Conservation (phyloP, 2,329 filamentous ascomycete species). For the Diplocarpon mali region DNA sequence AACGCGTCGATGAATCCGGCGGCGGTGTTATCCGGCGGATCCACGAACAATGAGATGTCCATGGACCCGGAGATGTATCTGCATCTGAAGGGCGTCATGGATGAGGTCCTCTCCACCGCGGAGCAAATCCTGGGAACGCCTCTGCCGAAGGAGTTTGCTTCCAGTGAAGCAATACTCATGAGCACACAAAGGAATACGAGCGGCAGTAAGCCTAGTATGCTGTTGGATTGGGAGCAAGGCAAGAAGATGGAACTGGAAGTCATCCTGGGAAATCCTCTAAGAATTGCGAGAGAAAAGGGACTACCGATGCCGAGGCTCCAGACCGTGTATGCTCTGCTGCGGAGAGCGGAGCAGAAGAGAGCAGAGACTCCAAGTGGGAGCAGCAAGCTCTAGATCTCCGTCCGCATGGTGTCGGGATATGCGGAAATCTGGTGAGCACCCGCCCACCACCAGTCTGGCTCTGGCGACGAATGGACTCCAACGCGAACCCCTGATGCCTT, state of each 20-base stretch:
- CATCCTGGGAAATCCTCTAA: conserved; percentile 43
- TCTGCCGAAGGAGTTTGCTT: conserved; percentile 49
- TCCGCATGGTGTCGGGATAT: too few species aligned
- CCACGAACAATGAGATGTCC: conserved; percentile 55
- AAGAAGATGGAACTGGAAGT: conserved; percentile 45
- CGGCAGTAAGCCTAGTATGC: conserved; percentile 45
- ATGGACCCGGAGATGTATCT: conserved; percentile 48
- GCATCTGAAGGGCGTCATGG: conserved; percentile 56
- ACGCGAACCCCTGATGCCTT: too few species aligned
- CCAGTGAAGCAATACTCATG: conserved; percentile 48
- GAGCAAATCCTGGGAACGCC: conserved; percentile 50
- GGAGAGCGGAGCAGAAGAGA: conserved; percentile 37
- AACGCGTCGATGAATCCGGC: conserved; percentile 67
- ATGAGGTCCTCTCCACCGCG: conserved; percentile 55
- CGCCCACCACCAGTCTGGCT: too few species aligned
- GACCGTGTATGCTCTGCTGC: conserved; percentile 42
- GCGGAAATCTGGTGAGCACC: too few species aligned
- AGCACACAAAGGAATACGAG: conserved; percentile 52
- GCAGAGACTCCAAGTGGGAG: conserved; percentile 6
- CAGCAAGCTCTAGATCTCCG: conserved; percentile 13
- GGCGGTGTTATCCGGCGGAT: conserved; percentile 53
- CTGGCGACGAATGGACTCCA: too few species aligned
- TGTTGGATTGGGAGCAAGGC: conserved; percentile 41
- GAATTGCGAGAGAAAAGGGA: conserved; percentile 38
- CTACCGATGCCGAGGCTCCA: conserved; percentile 42